Conservation (phyloP, 768 basidiomycete genomes). For the Pleurotus cornucopiae region DNA sequence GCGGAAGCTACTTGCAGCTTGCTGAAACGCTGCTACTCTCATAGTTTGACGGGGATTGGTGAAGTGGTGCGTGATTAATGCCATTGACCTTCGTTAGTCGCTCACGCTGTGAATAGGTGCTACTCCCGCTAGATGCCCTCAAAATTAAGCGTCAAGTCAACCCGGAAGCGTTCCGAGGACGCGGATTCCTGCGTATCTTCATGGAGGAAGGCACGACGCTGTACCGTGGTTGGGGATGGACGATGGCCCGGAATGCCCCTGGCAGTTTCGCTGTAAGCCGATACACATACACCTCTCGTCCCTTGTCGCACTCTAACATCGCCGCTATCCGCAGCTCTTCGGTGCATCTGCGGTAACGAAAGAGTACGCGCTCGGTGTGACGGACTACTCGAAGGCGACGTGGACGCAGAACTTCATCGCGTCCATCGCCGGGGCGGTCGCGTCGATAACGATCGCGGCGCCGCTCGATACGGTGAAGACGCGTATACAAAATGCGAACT, state of each 20-base stretch:
- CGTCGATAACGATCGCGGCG: slow-evolving; percentile 93
- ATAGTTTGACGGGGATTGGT: slow-evolving; percentile 76
- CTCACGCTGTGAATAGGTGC: slow-evolving; percentile 42
- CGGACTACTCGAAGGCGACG: slow-evolving; percentile 92
- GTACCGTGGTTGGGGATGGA: slow-evolving; percentile 99
- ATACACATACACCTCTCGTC: not conserved
- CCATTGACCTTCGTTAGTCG: no score
- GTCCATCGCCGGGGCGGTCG: slow-evolving; percentile 88
- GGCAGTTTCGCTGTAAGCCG: slow-evolving; percentile 85
- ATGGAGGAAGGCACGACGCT: slow-evolving; percentile 82
- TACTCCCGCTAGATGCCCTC: slow-evolving; percentile 94
- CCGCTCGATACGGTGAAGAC: slow-evolving; percentile 97
- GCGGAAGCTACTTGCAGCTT: not conserved
- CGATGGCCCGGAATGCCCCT: slow-evolving; percentile 95
- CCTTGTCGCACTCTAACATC: not conserved
- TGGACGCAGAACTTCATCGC: slow-evolving; percentile 98
- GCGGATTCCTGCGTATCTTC: slow-evolving; percentile 86
- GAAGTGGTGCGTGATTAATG: slow-evolving; percentile 68
- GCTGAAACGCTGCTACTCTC: not conserved
- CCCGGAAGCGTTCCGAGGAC: slow-evolving; percentile 95
- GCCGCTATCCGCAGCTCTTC: slow-evolving; percentile 67
- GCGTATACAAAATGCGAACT: slow-evolving; percentile 98
- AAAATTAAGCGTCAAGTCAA: slow-evolving; percentile 99
- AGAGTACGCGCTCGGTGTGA: slow-evolving; percentile 84
- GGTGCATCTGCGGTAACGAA: slow-evolving; percentile 95